Percentiles rank a stretch among this genome's conserved stretches.
Conservation (phyloP, 1,284 basidiomycete genomes). For the Marasmius oreades region DNA sequence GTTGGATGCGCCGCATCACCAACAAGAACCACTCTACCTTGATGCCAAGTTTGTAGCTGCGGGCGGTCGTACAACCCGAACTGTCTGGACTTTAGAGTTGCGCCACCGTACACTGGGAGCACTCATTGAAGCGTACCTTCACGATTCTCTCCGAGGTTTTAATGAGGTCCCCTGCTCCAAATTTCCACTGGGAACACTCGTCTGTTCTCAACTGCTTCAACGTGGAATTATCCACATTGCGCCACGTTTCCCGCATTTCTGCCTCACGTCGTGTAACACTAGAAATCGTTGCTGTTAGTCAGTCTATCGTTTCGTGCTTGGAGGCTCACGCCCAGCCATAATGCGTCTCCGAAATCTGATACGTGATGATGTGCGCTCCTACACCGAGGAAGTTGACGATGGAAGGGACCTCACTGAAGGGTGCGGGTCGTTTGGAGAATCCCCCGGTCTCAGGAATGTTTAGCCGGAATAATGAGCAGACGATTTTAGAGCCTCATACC, state of each 20-base stretch:
- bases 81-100: constrained; percentile 21
- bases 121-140: constrained; percentile 27
- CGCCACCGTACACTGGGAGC: not conserved
- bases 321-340: constrained; percentile 39
- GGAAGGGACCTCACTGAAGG: constrained; percentile 7
- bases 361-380: constrained; percentile 36
- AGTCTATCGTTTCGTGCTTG: not conserved
- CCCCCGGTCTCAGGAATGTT: constrained; percentile 7
- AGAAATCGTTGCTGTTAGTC: not conserved
- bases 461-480: not conserved
- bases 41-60: constrained; percentile 39
- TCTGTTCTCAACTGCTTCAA: constrained; percentile 30
- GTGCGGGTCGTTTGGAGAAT: constrained; percentile 6
- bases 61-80: constrained; percentile 46
- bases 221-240: constrained; percentile 29
- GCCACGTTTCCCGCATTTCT: constrained; percentile 42
- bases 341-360: constrained; percentile 30
- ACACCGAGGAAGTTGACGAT: constrained; percentile 36
- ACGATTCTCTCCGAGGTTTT: constrained; percentile 31
- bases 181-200: constrained; percentile 30
- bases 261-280: constrained; percentile 36
- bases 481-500: constrained; percentile 22
- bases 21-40: constrained; percentile 35
- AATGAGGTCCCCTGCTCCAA: constrained; percentile 35
- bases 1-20: constrained; percentile 46